These are phyloP conservation scores for Cordyceps cicadae DNA, from an alignment of 2,329 filamentous ascomycete species.

Conservation along the genomic window DNA sequence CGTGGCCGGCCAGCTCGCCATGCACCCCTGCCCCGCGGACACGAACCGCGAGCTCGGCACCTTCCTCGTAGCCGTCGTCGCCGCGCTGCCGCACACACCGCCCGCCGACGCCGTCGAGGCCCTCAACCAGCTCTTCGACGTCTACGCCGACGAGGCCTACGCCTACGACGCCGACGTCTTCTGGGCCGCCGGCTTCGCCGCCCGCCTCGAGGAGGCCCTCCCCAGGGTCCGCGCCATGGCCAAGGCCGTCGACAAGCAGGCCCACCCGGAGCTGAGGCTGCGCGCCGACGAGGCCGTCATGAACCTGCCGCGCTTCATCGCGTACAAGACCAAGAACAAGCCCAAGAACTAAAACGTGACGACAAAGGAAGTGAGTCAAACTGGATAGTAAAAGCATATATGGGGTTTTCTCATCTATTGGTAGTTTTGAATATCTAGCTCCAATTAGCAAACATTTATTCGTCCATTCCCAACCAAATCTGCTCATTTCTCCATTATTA, in stretches of 20 bases:
- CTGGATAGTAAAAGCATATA: slow-evolving; percentile 2
- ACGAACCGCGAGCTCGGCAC: slow-evolving; percentile 56
- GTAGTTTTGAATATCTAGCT: neutral
- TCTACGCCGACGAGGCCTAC: slow-evolving; percentile 54
- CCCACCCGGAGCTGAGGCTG: slow-evolving; percentile 45
- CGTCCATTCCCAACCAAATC: neutral
- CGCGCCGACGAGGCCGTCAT: slow-evolving; percentile 53
- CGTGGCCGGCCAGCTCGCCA: slow-evolving; percentile 55
- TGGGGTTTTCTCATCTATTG: neutral
- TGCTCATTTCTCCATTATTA: neutral
- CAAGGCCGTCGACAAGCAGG: slow-evolving; percentile 54
- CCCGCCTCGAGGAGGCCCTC: slow-evolving; percentile 46
- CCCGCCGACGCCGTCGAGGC: slow-evolving; percentile 54
- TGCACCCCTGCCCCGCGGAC: slow-evolving; percentile 42
- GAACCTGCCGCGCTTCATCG: slow-evolving; percentile 54
- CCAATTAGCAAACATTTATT: neutral
- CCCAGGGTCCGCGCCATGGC: slow-evolving; percentile 48
- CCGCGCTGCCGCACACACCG: slow-evolving; percentile 42
- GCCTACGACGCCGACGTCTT: slow-evolving; percentile 55
- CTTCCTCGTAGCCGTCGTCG: slow-evolving; percentile 51
- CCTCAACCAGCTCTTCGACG: slow-evolving; percentile 58
- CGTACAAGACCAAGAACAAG: slow-evolving; percentile 55
- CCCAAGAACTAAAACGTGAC: slow-evolving; percentile 19
- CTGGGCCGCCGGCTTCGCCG: slow-evolving; percentile 52
- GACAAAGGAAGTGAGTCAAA: slow-evolving; percentile 1